phyloP scores from a whole-genome alignment of 2,329 filamentous ascomycete genomes.

The Coleophoma cylindrospora region DNA sequence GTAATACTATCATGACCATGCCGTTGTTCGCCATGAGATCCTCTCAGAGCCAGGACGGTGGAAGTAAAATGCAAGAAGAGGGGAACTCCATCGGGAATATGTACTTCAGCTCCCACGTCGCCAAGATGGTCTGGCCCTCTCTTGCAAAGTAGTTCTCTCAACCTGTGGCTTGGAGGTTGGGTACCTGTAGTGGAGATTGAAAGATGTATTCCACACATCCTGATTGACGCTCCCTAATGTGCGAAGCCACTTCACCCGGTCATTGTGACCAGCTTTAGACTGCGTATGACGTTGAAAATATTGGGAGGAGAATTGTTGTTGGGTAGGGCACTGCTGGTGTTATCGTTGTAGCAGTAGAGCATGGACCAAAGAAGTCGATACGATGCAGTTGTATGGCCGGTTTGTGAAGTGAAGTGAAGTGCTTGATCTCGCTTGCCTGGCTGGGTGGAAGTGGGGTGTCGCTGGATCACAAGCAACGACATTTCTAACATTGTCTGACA shows the following conservation, averaged over 20 bases:
- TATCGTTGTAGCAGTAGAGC: too few relatives aligned
- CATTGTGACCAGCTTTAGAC: too few relatives aligned
- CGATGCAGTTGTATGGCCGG: too few relatives aligned
- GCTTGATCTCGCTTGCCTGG: too few relatives aligned
- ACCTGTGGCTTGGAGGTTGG: slow-evolving; percentile 26
- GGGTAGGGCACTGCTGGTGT: not conserved
- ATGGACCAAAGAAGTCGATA: too few relatives aligned
- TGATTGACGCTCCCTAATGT: not conserved
- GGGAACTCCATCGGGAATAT: slow-evolving; percentile 19
- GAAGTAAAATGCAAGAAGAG: slow-evolving; percentile 63
- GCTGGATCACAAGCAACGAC: too few relatives aligned
- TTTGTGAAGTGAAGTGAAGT: too few relatives aligned
- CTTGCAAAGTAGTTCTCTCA: slow-evolving; percentile 44
- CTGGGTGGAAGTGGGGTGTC: too few relatives aligned
- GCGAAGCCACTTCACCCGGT: not conserved
- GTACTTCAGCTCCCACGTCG: slow-evolving; percentile 29
- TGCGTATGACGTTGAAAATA: not conserved
- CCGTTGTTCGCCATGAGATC: slow-evolving; percentile 26
- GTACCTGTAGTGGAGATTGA: slow-evolving; percentile 34
- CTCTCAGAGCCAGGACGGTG: slow-evolving; percentile 87
- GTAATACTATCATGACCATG: slow-evolving; percentile 46
- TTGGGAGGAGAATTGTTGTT: not conserved
- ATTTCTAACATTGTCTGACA: too few relatives aligned
- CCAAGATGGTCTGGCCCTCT: slow-evolving; percentile 57
- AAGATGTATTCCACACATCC: slow-evolving; percentile 59